phyloP scores from a whole-genome alignment of 805 yeast genomes.

The Nakazawaea populi region DNA sequence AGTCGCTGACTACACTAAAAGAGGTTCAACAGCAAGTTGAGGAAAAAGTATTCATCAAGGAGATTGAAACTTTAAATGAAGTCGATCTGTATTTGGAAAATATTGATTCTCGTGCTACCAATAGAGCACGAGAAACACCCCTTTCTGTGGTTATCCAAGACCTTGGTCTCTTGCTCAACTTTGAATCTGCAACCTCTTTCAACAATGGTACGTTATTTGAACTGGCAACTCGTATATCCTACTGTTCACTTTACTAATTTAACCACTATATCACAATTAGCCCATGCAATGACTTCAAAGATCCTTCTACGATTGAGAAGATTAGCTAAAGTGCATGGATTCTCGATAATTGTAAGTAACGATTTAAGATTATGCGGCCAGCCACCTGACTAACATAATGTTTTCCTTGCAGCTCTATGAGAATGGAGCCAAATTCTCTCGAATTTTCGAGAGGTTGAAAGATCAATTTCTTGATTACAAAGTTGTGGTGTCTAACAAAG shows the following conservation, averaged over 20 bases:
- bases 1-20: background rate
- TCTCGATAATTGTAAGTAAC: conserved; percentile 19
- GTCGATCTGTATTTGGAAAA: background rate
- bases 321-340: conserved; percentile 14
- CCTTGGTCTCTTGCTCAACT: conserved; percentile 20
- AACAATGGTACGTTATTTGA: conserved; percentile 17
- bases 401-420: background rate
- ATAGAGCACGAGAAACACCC: background rate
- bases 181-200: conserved; percentile 18
- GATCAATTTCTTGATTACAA: conserved; percentile 1
- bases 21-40: background rate
- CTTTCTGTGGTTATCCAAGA: conserved; percentile 21
- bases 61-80: background rate
- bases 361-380: too few species aligned
- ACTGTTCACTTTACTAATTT: background rate
- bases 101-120: background rate
- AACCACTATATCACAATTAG: background rate
- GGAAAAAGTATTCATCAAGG: background rate
- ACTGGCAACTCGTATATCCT: too few species aligned
- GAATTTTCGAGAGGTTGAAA: background rate
- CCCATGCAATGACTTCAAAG: conserved; percentile 1
- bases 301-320: conserved; percentile 15
- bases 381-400: background rate
- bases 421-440: background rate
- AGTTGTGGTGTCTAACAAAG: background rate